Percentiles rank a stretch among this genome's conserved stretches.
phyloP scores from a whole-genome alignment of 768 basidiomycete species.

The Lactarius sanguifluus region DNA sequence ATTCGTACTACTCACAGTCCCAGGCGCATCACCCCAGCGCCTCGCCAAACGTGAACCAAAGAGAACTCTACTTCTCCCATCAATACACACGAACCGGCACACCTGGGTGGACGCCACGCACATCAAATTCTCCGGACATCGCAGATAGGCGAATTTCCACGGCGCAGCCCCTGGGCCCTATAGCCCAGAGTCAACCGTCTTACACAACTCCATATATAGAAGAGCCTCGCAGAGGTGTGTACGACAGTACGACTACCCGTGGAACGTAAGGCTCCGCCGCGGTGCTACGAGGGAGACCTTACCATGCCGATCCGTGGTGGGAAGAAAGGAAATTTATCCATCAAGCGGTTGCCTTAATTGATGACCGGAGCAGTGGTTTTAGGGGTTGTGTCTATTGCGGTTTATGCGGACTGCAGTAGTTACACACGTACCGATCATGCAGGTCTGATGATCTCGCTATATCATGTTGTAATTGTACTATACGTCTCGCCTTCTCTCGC shows the following conservation, averaged over 20 bases:
- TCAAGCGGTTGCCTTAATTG: neutral
- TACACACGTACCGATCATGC: slow-evolving; percentile 15
- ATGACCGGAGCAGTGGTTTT: slow-evolving; percentile 3
- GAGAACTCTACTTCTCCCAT: slow-evolving; percentile 20
- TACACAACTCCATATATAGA: slow-evolving; percentile 18
- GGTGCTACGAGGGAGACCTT: neutral
- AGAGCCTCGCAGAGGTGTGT: slow-evolving; percentile 12
- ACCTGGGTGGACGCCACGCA: slow-evolving; percentile 18
- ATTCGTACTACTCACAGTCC: slow-evolving; percentile 14
- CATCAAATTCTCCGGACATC: slow-evolving; percentile 13
- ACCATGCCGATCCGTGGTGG: neutral
- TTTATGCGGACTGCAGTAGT: slow-evolving; percentile 5
- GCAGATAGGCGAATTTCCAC: slow-evolving; percentile 17
- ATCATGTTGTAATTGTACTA: slow-evolving; percentile 21
- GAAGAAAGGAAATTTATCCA: slow-evolving; percentile 1
- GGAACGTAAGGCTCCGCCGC: neutral
- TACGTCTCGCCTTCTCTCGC: slow-evolving; percentile 10
- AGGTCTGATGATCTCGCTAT: slow-evolving; percentile 15
- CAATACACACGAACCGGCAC: slow-evolving; percentile 12
- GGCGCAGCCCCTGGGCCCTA: slow-evolving; percentile 11
- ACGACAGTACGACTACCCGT: slow-evolving; percentile 1
- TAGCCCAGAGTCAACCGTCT: slow-evolving; percentile 12
- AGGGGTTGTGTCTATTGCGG: slow-evolving; percentile 3
- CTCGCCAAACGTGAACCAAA: slow-evolving; percentile 8
- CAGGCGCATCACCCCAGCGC: slow-evolving; percentile 11